Evolutionary conservation across 2,329 filamentous ascomycete species (phyloP), one percentile per base, ranked within the genome.

Genomic region (Zymoseptoria brevis): DNA sequence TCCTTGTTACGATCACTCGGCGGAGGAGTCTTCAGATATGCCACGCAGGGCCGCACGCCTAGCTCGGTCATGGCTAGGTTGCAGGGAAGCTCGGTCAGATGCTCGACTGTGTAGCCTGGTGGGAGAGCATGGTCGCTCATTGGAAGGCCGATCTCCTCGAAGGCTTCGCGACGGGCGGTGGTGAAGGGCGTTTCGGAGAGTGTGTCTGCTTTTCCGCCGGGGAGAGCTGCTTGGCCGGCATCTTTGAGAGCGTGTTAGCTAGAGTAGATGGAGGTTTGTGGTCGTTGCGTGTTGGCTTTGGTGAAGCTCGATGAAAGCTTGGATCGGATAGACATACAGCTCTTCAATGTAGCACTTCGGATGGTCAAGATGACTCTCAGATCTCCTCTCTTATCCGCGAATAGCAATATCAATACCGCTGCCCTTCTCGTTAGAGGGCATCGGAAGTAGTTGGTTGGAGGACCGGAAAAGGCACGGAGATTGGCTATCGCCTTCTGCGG

Each of bases 81-180:
- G 3, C 74, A 60, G 21, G 93, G 93, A 2, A 97, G 80, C 71
- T 88, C 83, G 76, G 91, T 95, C 50, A 97, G 83, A 69, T 94
- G 87, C 75, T 96, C 92, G 66, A 97, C 87, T 57, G 81, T 80
- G 75, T 96, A 96, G 0, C 89, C 89, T 11, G 79, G 76, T 1
- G 90, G 89, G 29, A 96, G 81, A 60, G 83, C 83, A 59, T 72
- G 68, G 69, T 91, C 84, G 66, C 85, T 80, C 69, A 87, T 80
- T 1, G 93, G 89, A 2, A 97, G 84, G 1, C 93, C 93, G 64
- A 97, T 96, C 73, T 97, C 93, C 73, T 97, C 93, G 73, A 83
- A 88, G 0, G 93, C 92, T 79, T 97, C 93, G 64, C 93, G 85
- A 21, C 93, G 85, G 8, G 93, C 91, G 55, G 92, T 95, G 69